Base-by-base conservation (phyloP, 2,329 filamentous ascomycete genomes). In the Trichoderma atroviride region DNA sequence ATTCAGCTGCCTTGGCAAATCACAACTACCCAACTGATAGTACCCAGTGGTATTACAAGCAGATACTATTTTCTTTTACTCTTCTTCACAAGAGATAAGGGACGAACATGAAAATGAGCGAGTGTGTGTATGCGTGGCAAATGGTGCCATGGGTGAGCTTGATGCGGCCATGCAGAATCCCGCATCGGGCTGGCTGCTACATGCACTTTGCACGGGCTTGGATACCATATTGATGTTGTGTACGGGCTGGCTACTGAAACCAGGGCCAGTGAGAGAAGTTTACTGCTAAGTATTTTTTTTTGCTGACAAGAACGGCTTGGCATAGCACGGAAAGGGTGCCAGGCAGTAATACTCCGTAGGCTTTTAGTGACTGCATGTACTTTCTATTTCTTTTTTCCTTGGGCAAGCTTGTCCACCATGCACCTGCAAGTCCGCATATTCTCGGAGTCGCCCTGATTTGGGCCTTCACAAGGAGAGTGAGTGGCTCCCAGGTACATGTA, bases 121-220 rank as follows among this genome's bases (percentile, higher is more conserved):
- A 35, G 59, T 66, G 63, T 58, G 63, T 31, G 63, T 58, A 57
- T 27, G 53, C 24, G 53, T 27, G 27, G 16, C 19, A 56, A 22
- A 57, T 68, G 56, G 27, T 53, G 56, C 53, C 56, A 68, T 59
- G 64, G 55, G 22, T 31, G 31, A 22, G 64, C 29, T 60, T 24
- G 40, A 59, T 60, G 56, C 55, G 56, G 24, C 19, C 31, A 43
- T 68, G 64, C 64, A 53, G 64, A 35, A 16, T 68, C 43, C 31
- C 24, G 63, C 27, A 22, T 62, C 29, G 5, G 59, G 59, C 33
- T n/a, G 19, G 19, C 40, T 43, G 40, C 40, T 43, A 43, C 2
- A 9, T 43, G 6, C 6, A n/a, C 16, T 19, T 43, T 43, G 19
- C 24, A 55, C 33, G 9, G 31, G 31, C 7, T 33, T 33, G 31